These are phyloP conservation scores for Salix koriyanagi DNA, from an alignment of 345 rosid genomes.

Conservation along the genomic window DNA sequence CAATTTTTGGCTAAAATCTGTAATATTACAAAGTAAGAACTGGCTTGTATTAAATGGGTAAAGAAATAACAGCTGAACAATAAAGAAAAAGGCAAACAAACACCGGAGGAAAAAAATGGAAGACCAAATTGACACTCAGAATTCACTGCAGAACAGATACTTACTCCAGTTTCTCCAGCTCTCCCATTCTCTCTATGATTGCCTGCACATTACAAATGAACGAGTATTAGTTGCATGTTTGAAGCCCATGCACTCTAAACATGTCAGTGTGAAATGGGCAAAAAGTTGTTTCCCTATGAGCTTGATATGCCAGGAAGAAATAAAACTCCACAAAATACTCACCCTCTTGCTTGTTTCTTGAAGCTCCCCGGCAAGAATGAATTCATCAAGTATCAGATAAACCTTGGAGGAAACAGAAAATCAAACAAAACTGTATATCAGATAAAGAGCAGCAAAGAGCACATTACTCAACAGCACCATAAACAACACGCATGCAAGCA, in stretches of 20 bases:
- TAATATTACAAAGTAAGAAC: slow-evolving; percentile 7
- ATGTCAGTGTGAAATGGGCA: neutral
- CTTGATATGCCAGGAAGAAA: neutral
- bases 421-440: neutral
- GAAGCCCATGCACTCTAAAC: neutral
- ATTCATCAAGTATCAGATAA: slow-evolving; percentile 93
- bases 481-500: neutral
- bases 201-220: slow-evolving; percentile 48
- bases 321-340: neutral
- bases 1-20: neutral
- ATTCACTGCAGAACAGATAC: neutral
- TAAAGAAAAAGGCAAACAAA: neutral
- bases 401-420: slow-evolving; percentile 39
- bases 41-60: slow-evolving; percentile 9
- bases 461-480: neutral
- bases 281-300: neutral
- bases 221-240: neutral
- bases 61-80: slow-evolving; percentile 12
- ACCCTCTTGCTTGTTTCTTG: slow-evolving; percentile 99
- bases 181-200: slow-evolving; percentile 89
- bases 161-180: slow-evolving; percentile 86
- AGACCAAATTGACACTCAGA: slow-evolving; percentile 2
- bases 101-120: neutral
- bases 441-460: neutral
- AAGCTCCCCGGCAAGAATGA: slow-evolving; percentile 98